phyloP scores from a whole-genome alignment of 2,329 filamentous ascomycete species.

The Beauveria rudraprayagi region DNA sequence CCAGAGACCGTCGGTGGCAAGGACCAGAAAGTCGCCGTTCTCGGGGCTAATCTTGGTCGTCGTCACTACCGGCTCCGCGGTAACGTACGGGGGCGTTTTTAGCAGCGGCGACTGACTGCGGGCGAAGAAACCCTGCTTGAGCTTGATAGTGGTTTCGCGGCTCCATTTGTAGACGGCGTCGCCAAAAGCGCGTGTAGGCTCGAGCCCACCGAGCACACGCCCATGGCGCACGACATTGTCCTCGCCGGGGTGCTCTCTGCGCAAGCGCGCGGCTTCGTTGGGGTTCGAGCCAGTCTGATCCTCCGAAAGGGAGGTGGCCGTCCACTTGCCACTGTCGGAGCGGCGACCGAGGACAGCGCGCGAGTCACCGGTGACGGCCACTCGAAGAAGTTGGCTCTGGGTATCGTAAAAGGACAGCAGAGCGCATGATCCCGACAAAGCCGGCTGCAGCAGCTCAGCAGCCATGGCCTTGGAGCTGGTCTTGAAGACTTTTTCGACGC shows the following conservation, averaged over 20 bases:
- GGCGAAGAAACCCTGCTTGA: conserved; percentile 83
- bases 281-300: conserved; percentile 91
- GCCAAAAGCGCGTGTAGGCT: conserved; percentile 90
- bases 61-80: conserved; percentile 88
- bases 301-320: conserved; percentile 77
- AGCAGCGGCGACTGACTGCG: conserved; percentile 67
- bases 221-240: conserved; percentile 81
- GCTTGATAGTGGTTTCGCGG: conserved; percentile 69
- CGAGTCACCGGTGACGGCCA: conserved; percentile 95
- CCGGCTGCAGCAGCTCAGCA: conserved; percentile 84
- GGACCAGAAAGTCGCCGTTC: conserved; percentile 88
- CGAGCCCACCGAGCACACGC: conserved; percentile 81
- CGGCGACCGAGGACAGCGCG: conserved; percentile 83
- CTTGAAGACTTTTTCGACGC: conserved; percentile 83
- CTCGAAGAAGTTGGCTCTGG: conserved; percentile 75
- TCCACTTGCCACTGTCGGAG: conserved; percentile 77
- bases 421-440: conserved; percentile 93
- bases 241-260: conserved; percentile 81
- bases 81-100: conserved; percentile 93
- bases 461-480: conserved; percentile 83
- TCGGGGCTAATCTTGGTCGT: conserved; percentile 86
- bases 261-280: conserved; percentile 74
- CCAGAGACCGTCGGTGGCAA: conserved; percentile 96
- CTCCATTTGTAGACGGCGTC: conserved; percentile 98
- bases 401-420: conserved; percentile 95